Evolutionary conservation across 2,329 filamentous ascomycete species (phyloP).

Genomic region (Zymoseptoria pseudotritici): DNA sequence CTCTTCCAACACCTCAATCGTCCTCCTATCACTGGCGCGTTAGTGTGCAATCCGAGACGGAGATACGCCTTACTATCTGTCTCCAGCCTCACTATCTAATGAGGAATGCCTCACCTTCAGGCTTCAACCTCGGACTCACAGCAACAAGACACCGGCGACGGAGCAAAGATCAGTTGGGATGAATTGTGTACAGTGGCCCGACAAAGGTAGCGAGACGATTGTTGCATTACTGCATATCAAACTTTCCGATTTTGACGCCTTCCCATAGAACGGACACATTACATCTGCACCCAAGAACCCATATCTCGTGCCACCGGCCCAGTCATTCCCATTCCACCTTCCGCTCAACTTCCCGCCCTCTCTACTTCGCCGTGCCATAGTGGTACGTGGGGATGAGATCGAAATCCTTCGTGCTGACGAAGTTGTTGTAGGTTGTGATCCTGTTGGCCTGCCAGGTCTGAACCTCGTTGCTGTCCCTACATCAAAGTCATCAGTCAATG

Average conservation of each 20-base stretch:
- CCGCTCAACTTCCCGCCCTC: not conserved
- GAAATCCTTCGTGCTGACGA: not conserved
- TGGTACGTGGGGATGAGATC: not conserved
- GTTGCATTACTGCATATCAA: too few species aligned
- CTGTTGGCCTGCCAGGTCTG: not conserved
- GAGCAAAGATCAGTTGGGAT: too few species aligned
- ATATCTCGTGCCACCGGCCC: not conserved
- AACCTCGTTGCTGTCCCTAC: not conserved
- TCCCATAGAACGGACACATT: not conserved
- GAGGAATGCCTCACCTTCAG: too few species aligned
- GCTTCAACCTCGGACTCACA: too few species aligned
- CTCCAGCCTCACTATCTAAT: too few species aligned
- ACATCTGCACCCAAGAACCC: not conserved
- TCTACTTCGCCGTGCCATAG: not conserved
- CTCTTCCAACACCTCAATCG: too few species aligned
- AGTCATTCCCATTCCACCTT: not conserved
- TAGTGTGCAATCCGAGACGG: too few species aligned
- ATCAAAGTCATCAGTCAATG: not conserved
- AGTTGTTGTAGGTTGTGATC: not conserved
- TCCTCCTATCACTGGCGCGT: too few species aligned
- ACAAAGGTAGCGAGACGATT: too few species aligned
- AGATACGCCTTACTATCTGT: too few species aligned
- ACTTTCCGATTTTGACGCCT: not conserved
- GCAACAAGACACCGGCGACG: too few species aligned
- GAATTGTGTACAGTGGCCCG: too few species aligned